Evolutionary conservation across 75 land plant genomes (phyloP).

Genomic region (Selaginella tamariscina): DNA sequence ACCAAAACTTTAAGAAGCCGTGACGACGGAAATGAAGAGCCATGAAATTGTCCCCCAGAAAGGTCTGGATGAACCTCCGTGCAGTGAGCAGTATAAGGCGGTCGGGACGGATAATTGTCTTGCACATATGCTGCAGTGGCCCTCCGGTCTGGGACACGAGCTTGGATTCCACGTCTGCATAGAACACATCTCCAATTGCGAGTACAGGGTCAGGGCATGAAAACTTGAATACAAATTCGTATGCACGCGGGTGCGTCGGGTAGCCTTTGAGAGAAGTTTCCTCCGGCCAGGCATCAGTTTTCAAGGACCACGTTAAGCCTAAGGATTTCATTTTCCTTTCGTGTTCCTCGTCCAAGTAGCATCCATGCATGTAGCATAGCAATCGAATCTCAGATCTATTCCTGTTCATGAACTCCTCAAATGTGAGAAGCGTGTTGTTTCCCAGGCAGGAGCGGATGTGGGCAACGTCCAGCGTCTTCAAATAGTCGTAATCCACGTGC

Average conservation of each 20-base stretch:
- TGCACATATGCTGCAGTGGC: constrained; percentile 59
- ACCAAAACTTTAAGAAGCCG: constrained; percentile 89
- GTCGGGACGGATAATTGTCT: constrained; percentile 58
- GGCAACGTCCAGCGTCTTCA: constrained; percentile 46
- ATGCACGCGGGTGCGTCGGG: constrained; percentile 35
- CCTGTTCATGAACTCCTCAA: constrained; percentile 48
- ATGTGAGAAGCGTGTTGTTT: constrained; percentile 46
- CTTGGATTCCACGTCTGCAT: constrained; percentile 67
- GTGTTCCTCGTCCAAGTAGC: constrained; percentile 72
- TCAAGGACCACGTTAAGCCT: constrained; percentile 51
- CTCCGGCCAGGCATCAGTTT: constrained; percentile 52
- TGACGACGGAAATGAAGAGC: constrained; percentile 87
- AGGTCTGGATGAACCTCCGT: constrained; percentile 81
- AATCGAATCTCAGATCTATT: constrained; percentile 45
- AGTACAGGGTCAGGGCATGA: constrained; percentile 49
- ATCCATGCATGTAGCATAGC: constrained; percentile 68
- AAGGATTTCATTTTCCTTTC: constrained; percentile 46
- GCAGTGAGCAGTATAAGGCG: constrained; percentile 63
- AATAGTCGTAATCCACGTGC: constrained; percentile 60
- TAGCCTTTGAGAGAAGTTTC: constrained; percentile 27
- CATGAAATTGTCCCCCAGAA: constrained; percentile 50
- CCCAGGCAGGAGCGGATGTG: constrained; percentile 63
- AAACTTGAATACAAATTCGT: constrained; percentile 50
- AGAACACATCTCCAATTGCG: constrained; percentile 77
- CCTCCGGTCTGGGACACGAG: constrained; percentile 78